These are phyloP conservation scores for Neurospora sp. DNA, from an alignment of 495 filamentous ascomycete species.

Conservation along the genomic window DNA sequence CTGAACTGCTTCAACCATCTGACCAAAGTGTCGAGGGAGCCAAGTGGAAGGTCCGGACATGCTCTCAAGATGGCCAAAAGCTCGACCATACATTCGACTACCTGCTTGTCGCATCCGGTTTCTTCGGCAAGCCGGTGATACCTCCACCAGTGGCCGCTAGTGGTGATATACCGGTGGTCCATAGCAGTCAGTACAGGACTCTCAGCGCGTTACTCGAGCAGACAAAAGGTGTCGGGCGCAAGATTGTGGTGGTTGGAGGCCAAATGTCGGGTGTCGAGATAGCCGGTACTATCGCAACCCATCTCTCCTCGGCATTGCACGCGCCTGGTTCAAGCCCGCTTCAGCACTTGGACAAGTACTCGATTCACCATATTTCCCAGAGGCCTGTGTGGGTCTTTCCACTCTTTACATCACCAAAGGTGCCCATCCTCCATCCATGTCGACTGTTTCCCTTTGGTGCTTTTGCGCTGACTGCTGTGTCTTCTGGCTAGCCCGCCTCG, in stretches of 20 bases:
- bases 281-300: slow-evolving; percentile 59
- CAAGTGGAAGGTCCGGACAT: slow-evolving; percentile 48
- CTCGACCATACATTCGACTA: slow-evolving; percentile 51
- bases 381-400: slow-evolving; percentile 68
- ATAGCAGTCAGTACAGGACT: slow-evolving; percentile 50
- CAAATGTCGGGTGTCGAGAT: slow-evolving; percentile 78
- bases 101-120: slow-evolving; percentile 65
- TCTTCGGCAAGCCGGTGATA: slow-evolving; percentile 55
- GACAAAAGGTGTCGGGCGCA: slow-evolving; percentile 29
- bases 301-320: slow-evolving; percentile 50
- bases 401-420: slow-evolving; percentile 44
- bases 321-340: slow-evolving; percentile 28
- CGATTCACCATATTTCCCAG: slow-evolving; percentile 58
- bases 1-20: slow-evolving; percentile 21
- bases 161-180: slow-evolving; percentile 35
- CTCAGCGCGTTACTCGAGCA: slow-evolving; percentile 26
- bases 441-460: neutral
- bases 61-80: slow-evolving; percentile 15
- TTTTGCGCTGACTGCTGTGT: neutral
- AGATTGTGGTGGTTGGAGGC: slow-evolving; percentile 70
- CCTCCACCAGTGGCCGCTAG: slow-evolving; percentile 25
- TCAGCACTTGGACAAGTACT: slow-evolving; percentile 26
- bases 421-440: slow-evolving; percentile 5
- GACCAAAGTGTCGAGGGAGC: slow-evolving; percentile 7
- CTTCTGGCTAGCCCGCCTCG: slow-evolving; percentile 25